Evolutionary conservation across 495 filamentous ascomycete species (phyloP), one percentile per base, ranked within the genome.

Genomic region (Bacidia rubella): DNA sequence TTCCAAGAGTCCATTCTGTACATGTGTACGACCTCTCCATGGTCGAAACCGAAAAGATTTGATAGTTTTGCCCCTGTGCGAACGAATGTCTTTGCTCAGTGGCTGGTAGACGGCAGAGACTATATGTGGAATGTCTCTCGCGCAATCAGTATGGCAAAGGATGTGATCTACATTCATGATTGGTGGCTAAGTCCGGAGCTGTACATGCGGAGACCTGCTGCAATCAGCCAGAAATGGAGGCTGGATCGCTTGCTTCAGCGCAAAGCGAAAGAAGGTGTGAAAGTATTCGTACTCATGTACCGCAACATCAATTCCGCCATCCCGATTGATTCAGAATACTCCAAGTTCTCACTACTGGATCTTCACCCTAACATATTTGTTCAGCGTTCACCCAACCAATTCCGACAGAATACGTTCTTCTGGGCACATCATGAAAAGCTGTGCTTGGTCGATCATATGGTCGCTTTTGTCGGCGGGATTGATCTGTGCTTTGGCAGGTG

Each of bases 111-210:
- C 66, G 92, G 86, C 12, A 78, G 92, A 47, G 92, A 99, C 62
- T 90, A 97, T 67, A 97, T 97, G 90, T 99, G 92, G 92, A 90
- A 95, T 60, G 90, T 97, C 5, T 95, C 88, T 4, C 79, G 92
- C 48, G 92, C 92, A 1, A 96, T 99, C 65, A 95, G 84, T 65
- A 95, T 95, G 80, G 92, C 92, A 11, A 87, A 87, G 62, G 93
- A 99, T 71, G 92, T 99, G 35, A 88, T 99, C 54, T 97, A 97
- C 66, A 99, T 99, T 48, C 92, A 99, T 65, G 92, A 96, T 65
- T 99, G 92, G 92, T 99, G 92, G 92, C 63, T 99, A 51, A 95
- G 86, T 58, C 92, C 92, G 3, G 92, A 99, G 66, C 67, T 99
- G 23, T 99, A 99, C 68, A 83, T 99, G 82, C 80, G 92, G 39